Evolutionary conservation across 768 basidiomycete genomes (phyloP).

Genomic region (Agaricus subrufescens): DNA sequence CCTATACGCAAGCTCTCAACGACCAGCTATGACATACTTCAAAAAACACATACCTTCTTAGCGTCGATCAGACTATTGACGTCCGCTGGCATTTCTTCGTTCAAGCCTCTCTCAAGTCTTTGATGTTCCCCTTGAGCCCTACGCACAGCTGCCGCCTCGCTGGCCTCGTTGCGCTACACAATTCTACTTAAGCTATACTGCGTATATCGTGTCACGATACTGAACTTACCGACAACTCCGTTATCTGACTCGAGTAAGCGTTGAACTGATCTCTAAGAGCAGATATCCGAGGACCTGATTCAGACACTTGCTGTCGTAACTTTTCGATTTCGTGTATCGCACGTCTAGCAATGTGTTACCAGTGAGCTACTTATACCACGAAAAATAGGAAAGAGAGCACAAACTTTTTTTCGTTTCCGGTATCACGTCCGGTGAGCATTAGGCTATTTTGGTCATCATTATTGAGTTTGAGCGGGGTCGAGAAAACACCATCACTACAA

Average conservation of each 20-base stretch:
- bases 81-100: conserved; percentile 64
- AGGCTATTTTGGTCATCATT: conserved; percentile 33
- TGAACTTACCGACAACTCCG: not conserved
- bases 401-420: conserved; percentile 43
- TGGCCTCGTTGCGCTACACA: conserved; percentile 23
- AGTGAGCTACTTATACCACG: not conserved
- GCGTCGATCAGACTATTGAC: conserved; percentile 52
- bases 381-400: conserved; percentile 11
- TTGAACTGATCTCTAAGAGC: conserved; percentile 24
- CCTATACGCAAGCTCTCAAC: conserved; percentile 30
- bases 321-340: conserved; percentile 29
- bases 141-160: conserved; percentile 20
- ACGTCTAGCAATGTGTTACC: conserved; percentile 18
- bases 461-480: conserved; percentile 30
- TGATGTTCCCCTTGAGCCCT: conserved; percentile 29
- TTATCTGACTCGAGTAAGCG: not conserved
- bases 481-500: conserved; percentile 60
- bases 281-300: conserved; percentile 15
- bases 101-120: conserved; percentile 52
- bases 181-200: not conserved
- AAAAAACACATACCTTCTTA: conserved; percentile 38
- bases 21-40: not conserved
- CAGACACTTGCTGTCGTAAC: conserved; percentile 19
- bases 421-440: conserved; percentile 50
- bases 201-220: not conserved